These are phyloP conservation scores for Blepharisma stoltei DNA, from an alignment of 73 alveolate genomes.

Conservation along the genomic window DNA sequence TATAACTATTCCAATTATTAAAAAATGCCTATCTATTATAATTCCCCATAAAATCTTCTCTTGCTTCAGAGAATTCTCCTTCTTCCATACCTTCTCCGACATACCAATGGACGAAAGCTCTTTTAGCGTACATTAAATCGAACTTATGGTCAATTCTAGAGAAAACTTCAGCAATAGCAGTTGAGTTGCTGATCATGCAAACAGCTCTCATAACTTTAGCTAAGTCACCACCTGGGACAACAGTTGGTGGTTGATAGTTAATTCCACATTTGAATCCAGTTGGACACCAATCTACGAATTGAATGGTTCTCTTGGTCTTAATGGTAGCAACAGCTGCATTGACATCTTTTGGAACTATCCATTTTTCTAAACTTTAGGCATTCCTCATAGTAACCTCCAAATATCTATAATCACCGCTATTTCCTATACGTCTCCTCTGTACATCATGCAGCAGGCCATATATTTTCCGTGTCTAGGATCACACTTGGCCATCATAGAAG, in stretches of 20 bases:
- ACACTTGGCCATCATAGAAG: slow-evolving; percentile 79
- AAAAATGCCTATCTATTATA: too few species aligned
- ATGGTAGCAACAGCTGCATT: slow-evolving; percentile 56
- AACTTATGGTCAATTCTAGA: slow-evolving; percentile 75
- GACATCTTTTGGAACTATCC: slow-evolving; percentile 67
- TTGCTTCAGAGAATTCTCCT: slow-evolving; percentile 92
- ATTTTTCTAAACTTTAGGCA: slow-evolving; percentile 57
- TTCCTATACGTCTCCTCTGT: slow-evolving; percentile 83
- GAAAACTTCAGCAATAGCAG: slow-evolving; percentile 93
- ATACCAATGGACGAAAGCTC: slow-evolving; percentile 98
- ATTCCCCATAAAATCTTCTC: slow-evolving; percentile 82
- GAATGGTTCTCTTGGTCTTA: slow-evolving; percentile 44
- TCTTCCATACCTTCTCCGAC: slow-evolving; percentile 98
- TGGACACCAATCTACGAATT: slow-evolving; percentile 70
- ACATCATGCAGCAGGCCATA: slow-evolving; percentile 76
- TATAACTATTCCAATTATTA: too few species aligned
- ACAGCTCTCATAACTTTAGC: slow-evolving; percentile 71
- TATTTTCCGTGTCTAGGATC: slow-evolving; percentile 75
- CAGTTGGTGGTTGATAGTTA: slow-evolving; percentile 87
- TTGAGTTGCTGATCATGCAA: slow-evolving; percentile 92
- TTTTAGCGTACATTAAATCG: slow-evolving; percentile 85
- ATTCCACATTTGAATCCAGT: slow-evolving; percentile 97
- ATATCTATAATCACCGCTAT: slow-evolving; percentile 80
- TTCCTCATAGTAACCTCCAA: slow-evolving; percentile 59
- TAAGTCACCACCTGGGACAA: slow-evolving; percentile 72